These are phyloP conservation scores for Olyra latifolia DNA, from an alignment of 176 grass and related monocot species.

Conservation along the genomic window DNA sequence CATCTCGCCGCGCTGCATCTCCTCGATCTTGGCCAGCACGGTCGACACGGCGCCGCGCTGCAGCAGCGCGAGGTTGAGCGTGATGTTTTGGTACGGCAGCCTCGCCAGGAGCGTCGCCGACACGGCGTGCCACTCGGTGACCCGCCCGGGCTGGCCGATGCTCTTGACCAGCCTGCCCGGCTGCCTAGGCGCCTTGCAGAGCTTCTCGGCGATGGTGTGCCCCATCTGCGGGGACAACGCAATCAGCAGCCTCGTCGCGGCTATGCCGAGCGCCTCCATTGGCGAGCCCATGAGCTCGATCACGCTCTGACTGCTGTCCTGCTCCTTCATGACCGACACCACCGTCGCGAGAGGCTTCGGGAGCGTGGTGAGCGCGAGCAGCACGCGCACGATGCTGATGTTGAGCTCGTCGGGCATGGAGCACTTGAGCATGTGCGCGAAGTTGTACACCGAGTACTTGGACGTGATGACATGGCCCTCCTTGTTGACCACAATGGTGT, in stretches of 20 bases:
- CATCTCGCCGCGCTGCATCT: constrained; percentile 60
- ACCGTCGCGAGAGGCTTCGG: constrained; percentile 61
- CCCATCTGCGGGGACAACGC: constrained; percentile 61
- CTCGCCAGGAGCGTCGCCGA: constrained; percentile 61
- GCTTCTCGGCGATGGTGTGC: constrained; percentile 66
- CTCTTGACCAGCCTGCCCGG: constrained; percentile 57
- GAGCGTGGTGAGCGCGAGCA: constrained; percentile 50
- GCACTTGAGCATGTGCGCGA: constrained; percentile 76
- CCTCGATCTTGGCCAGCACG: constrained; percentile 64
- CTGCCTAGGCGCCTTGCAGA: constrained; percentile 67
- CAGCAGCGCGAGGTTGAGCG: constrained; percentile 68
- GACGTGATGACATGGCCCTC: constrained; percentile 86
- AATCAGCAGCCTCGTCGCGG: constrained; percentile 58
- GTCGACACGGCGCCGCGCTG: constrained; percentile 37
- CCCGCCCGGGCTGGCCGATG: constrained; percentile 38
- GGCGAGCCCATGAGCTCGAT: constrained; percentile 55
- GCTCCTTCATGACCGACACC: constrained; percentile 73
- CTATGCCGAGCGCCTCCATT: constrained; percentile 51
- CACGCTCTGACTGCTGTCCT: constrained; percentile 49
- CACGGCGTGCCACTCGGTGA: constrained; percentile 67
- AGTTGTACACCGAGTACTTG: constrained; percentile 89
- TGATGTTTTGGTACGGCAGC: constrained; percentile 63
- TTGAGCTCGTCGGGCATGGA: constrained; percentile 69
- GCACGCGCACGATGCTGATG: constrained; percentile 59
- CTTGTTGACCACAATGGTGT: constrained; percentile 65